Evolutionary conservation across 179 eudicot species (phyloP), one percentile per base, ranked within the genome.

Genomic region (Sideroxylon spinosum): DNA sequence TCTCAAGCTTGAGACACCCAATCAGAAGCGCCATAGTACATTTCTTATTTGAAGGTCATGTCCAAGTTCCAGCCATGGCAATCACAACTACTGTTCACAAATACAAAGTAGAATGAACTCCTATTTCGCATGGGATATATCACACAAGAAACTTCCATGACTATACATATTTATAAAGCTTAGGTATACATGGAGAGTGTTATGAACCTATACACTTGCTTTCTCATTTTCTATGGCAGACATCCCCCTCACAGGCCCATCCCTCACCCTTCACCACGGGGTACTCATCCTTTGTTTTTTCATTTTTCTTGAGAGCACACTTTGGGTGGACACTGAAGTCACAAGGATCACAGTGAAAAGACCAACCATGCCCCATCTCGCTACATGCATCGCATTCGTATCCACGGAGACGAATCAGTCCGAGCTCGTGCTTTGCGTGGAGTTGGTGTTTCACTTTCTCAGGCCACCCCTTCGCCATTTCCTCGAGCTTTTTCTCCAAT

Each of bases 401-500:
- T 11, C 67, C 75, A 14, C 17, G 70, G 4, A 82, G 76, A 11
- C 87, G 82, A 17, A 63, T 70, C 37, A 80, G 83, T 63, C 63
- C 46, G 44, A 89, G 88, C 52, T 81, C 87, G 50, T 89, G 91
- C 68, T 86, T 55, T 8, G 26, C 23, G 13, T 72, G 81, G 4
- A 37, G 62, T 1, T 63, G 65, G 7, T 62, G 71, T 25, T 64
- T 79, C 25, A 79, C 77, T 76, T 86, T 87, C 82, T 86, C 75
- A 6, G 97, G 92, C 94, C 94, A 92, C 25, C 81, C 86, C 68
- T 86, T 86, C 5, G 91, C 87, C 91, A 86, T 81, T 70, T 87
- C 89, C 72, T 86, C 93, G 17, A 82, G 74, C 68, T 73, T 74
- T 8, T 84, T 81, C 77, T 91, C 94, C 44, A 90, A 77, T 79